Base-by-base conservation (phyloP, 768 basidiomycete species). In the Megacollybia marginata region DNA sequence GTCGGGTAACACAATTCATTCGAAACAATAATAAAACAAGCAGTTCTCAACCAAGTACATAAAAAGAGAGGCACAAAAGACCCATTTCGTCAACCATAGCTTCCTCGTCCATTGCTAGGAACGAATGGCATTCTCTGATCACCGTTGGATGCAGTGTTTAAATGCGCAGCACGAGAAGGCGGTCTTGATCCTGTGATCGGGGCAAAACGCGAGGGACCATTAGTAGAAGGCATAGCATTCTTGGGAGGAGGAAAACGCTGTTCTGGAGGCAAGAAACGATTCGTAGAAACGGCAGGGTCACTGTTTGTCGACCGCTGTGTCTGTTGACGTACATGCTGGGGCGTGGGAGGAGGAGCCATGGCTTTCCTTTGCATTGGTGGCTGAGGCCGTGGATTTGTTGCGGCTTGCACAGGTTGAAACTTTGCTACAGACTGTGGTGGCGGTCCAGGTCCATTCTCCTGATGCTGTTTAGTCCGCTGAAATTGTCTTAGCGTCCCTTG, bases 341-440 rank as follows among this genome's bases (percentile, higher is more conserved):
- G 80, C 16, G 74, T 72, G 11, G 74, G 70, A 1, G 79, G 79
- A 5, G 79, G 80, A 16, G 72, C 76, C 78, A 82, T 81, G 56
- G 59, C 50, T 18, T 56, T 55, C 52, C 57, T 45, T 44, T 52
- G 55, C 42, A 43, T 54, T 51, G 44, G 44, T 5, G 44, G 13
- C 44, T 19, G 44, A 47, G 6, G 20, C 28, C 38, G 49, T 49
- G 34, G 12, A 31, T 45, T 32, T 19, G 43, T 31, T 23, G 46
- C 15, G 20, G 35, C 13, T 16, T 40, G 16, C 19, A 52, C 50
- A 4, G 61, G 59, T 46, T 60, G 65, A 50, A 65, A 65, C 56
- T 58, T 63, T 52, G 55, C 34, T 43, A 61, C 56, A 42, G 53
- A 52, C 11, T 56, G 57, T n/a, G 61, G 58, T 15, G 5, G 58